phyloP scores from a whole-genome alignment of 1,284 basidiomycete species.

The Inonotus hispidus region DNA sequence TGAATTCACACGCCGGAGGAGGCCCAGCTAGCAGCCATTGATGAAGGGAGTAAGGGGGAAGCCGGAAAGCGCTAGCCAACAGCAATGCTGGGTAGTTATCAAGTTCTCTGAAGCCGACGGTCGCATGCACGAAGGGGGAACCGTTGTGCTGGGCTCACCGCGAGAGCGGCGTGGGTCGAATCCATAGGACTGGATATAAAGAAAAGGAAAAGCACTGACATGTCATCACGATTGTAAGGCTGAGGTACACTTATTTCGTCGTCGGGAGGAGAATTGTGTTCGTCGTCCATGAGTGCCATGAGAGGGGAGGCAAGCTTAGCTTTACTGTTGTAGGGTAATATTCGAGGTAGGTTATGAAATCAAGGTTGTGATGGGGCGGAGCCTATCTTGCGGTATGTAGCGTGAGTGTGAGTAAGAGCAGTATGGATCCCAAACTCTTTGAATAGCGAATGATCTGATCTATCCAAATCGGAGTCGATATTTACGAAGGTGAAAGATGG shows the following conservation, averaged over 20 bases:
- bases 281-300: slow-evolving; percentile 9
- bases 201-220: slow-evolving; percentile 7
- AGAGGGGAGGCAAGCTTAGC: not conserved
- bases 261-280: not conserved
- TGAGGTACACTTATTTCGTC: slow-evolving; percentile 9
- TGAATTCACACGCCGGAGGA: not conserved
- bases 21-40: not conserved
- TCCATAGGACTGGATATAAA: not conserved
- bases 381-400: not conserved
- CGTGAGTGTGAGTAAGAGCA: not conserved
- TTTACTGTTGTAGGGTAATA: too few relatives aligned
- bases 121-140: not conserved
- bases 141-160: not conserved
- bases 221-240: slow-evolving; percentile 16
- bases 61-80: not conserved
- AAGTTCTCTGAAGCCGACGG: not conserved
- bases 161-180: slow-evolving; percentile 3
- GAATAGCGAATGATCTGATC: not conserved
- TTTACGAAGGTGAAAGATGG: too few relatives aligned
- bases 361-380: not conserved
- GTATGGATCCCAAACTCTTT: not conserved
- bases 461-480: not conserved
- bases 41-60: not conserved
- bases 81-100: not conserved
- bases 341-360: not conserved